Base-by-base conservation (phyloP, 1,139 yeast genomes). In the Scheffersomyces lignicola region DNA sequence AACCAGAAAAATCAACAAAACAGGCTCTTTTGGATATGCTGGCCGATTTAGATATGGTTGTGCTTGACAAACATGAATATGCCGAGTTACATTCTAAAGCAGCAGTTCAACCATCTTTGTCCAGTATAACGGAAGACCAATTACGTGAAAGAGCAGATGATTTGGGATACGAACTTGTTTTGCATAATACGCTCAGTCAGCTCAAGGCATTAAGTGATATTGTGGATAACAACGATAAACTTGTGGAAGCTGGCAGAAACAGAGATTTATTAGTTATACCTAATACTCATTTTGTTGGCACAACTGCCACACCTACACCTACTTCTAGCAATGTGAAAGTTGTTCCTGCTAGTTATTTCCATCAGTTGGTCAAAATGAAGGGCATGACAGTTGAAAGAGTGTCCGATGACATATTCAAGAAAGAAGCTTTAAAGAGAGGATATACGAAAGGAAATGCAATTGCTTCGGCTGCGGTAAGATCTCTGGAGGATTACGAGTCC, bases 261-360 rank as follows among this genome's bases (percentile, higher is more conserved):
- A 52, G 66, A 40, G 80, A 80, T 4, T 51, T 71, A 37, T 53
- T 83, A 44, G 65, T 78, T 34, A 67, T 82, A 31, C 85, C 89
- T 3, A 66, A 64, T 32, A 52, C 68, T 12, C 65, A 80, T 3
- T 81, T 75, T 47, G 60, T 83, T 41, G 78, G 85, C 2, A 80
- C 86, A 0, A 78, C 81, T 2, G 70, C 73, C 21, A 72, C 76
- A 8, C 69, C 75, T 48, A 58, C 57, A 7, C 78, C 84, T 2
- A 85, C 80, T 41, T 57, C 69, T n/a, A 60, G 63, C 9, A 76
- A 76, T 44, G 81, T 81, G 24, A 80, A 80, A 37, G 79, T 81
- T 6, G 52, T 83, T 24, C 89, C 90, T 10, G 63, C 73, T 7
- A 69, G 79, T 3, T 83, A 82, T 51, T 83, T 80, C 55, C 73